Conservation (phyloP, 768 basidiomycete species). For the Infundibulicybe gibba region DNA sequence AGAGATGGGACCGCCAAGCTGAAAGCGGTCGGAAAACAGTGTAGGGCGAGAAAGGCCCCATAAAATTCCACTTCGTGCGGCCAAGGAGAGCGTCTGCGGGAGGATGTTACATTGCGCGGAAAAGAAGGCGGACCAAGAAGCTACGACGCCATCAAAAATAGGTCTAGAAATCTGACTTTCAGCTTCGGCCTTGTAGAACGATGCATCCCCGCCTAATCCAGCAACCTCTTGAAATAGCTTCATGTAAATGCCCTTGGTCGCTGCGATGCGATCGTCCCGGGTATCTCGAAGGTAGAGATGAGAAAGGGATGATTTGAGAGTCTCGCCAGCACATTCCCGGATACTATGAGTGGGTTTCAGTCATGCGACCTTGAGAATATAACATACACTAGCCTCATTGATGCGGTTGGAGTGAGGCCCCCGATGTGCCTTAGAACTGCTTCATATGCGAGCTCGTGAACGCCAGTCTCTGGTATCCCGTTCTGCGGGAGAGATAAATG, state of each 20-base stretch:
- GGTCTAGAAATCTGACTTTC: conserved; percentile 62
- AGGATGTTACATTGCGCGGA: background rate
- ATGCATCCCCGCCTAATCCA: conserved; percentile 77
- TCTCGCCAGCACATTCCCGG: conserved; percentile 77
- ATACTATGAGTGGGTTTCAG: conserved; percentile 45
- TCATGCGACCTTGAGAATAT: background rate
- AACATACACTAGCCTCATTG: conserved; percentile 57
- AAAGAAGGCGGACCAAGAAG: conserved; percentile 2
- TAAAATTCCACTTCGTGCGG: conserved; percentile 69
- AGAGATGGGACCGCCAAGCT: conserved; percentile 88
- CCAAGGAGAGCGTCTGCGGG: conserved; percentile 69
- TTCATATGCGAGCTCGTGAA: conserved; percentile 86
- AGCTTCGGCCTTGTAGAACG: conserved; percentile 70
- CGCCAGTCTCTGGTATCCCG: conserved; percentile 31
- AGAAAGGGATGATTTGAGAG: conserved; percentile 78
- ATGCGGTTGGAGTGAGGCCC: conserved; percentile 69
- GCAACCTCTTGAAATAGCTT: conserved; percentile 71
- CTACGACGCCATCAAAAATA: conserved; percentile 58
- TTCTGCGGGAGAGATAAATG: conserved; percentile 24
- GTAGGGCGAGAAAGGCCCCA: conserved; percentile 51
- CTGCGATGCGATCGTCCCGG: conserved; percentile 64
- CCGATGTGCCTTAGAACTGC: conserved; percentile 74
- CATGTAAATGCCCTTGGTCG: conserved; percentile 57
- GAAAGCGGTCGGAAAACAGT: conserved; percentile 83
- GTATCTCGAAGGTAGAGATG: conserved; percentile 77